A percentile compares a stretch with the other conserved stretches of the same genome.
Evolutionary conservation across 73 alveolate species (phyloP).

Genomic region (Paramecium biaurelia): DNA sequence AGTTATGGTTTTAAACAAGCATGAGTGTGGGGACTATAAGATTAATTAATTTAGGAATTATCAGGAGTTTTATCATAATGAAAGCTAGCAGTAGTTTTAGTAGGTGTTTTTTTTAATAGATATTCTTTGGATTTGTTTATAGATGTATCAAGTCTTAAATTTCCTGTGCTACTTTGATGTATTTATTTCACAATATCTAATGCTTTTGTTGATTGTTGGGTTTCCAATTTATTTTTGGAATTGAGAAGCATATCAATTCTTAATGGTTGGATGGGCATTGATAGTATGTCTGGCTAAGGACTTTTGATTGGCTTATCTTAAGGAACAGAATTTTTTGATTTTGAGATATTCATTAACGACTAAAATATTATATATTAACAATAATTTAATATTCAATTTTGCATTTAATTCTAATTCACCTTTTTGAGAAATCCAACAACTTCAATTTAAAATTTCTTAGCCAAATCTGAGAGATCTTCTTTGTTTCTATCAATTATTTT

Average conservation of each 20-base stretch:
- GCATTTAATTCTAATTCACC: conserved; percentile 7
- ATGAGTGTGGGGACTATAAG: conserved; percentile 18
- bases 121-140: conserved; percentile 1
- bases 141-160: background rate
- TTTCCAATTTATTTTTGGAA: background rate
- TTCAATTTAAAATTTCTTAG: conserved; percentile 37
- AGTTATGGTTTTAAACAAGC: conserved; percentile 16
- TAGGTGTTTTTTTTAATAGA: background rate
- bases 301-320: background rate
- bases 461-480: conserved; percentile 48
- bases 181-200: background rate
- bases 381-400: background rate
- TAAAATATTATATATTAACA: background rate
- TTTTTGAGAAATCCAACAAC: conserved; percentile 39
- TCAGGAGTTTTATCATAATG: conserved; percentile 32
- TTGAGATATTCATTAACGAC: conserved; percentile 43
- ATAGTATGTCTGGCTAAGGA: conserved; percentile 30
- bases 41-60: background rate
- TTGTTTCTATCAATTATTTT: conserved; percentile 48
- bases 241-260: background rate
- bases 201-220: background rate
- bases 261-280: background rate
- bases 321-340: conserved; percentile 47
- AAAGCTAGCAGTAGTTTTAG: background rate
- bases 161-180: background rate